phyloP scores from a whole-genome alignment of 2,329 filamentous ascomycete species.

The Fusarium newnesense region DNA sequence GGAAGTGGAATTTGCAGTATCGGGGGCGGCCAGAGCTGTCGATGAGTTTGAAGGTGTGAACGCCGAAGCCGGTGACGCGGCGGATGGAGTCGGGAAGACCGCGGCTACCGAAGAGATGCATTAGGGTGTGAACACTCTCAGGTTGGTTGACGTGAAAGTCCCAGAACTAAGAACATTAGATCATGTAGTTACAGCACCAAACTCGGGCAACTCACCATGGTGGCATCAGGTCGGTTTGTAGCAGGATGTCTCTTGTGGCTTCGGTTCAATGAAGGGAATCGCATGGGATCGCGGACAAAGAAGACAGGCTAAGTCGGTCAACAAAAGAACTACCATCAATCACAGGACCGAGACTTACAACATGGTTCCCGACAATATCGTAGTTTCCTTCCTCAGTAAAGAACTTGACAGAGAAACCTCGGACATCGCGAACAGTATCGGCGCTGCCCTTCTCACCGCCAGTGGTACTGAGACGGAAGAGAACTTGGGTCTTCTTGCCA shows the following conservation, averaged over 20 bases:
- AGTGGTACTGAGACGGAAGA: constrained; percentile 78
- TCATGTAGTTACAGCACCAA: accelerated
- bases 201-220: not conserved
- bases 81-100: constrained; percentile 17
- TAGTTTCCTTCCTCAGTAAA: constrained; percentile 72
- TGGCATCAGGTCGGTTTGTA: constrained; percentile 18
- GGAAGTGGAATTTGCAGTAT: constrained; percentile 30
- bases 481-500: constrained; percentile 66
- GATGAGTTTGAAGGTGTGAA: constrained; percentile 20
- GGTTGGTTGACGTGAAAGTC: constrained; percentile 32
- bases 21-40: constrained; percentile 1
- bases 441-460: constrained; percentile 72
- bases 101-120: constrained; percentile 23
- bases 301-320: not conserved
- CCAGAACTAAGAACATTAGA: constrained; percentile 10
- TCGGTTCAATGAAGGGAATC: constrained; percentile 7
- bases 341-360: not conserved
- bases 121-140: constrained; percentile 19
- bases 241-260: constrained; percentile 38
- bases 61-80: constrained; percentile 14
- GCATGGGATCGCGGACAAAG: constrained; percentile 6
- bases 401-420: constrained; percentile 67
- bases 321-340: accelerated
- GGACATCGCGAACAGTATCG: constrained; percentile 74
- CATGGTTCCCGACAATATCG: constrained; percentile 63